phyloP scores from a whole-genome alignment of 2,329 filamentous ascomycete genomes.

The Aureobasidium lini region DNA sequence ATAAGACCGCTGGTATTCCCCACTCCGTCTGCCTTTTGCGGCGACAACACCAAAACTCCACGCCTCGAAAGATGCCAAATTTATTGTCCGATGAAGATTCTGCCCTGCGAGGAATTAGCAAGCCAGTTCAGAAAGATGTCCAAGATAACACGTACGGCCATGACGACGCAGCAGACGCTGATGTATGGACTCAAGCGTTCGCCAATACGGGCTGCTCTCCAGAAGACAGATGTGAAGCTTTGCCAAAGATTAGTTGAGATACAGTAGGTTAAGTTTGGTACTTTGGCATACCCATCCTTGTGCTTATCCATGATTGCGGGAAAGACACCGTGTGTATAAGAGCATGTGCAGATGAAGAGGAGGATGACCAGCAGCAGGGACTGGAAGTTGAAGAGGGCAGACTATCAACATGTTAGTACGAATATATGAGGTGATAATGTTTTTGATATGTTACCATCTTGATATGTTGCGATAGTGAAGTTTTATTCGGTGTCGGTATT shows the following conservation, averaged over 20 bases:
- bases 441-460: background rate
- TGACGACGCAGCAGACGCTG: slow-evolving; percentile 83
- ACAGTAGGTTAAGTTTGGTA: background rate
- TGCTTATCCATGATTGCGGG: slow-evolving; percentile 86
- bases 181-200: slow-evolving; percentile 93
- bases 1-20: background rate
- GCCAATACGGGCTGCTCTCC: slow-evolving; percentile 90
- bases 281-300: slow-evolving; percentile 65
- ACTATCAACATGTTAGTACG: slow-evolving; percentile 43
- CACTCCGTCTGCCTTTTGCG: background rate
- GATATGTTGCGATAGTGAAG: background rate
- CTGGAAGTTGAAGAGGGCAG: slow-evolving; percentile 98
- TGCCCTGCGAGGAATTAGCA: slow-evolving; percentile 16
- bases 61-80: background rate
- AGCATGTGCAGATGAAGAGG: slow-evolving; percentile 89
- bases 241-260: background rate
- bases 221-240: slow-evolving; percentile 78
- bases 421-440: fast-evolving
- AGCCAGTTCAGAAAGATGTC: background rate
- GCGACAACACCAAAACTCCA: slow-evolving; percentile 9
- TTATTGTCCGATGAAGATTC: slow-evolving; percentile 21
- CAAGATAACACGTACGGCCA: slow-evolving; percentile 62
- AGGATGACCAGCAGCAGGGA: slow-evolving; percentile 90
- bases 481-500: background rate
- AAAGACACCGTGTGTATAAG: slow-evolving; percentile 86